Base-by-base conservation (phyloP, 164 flowering plant species). In the Kingdonia uniflora region DNA sequence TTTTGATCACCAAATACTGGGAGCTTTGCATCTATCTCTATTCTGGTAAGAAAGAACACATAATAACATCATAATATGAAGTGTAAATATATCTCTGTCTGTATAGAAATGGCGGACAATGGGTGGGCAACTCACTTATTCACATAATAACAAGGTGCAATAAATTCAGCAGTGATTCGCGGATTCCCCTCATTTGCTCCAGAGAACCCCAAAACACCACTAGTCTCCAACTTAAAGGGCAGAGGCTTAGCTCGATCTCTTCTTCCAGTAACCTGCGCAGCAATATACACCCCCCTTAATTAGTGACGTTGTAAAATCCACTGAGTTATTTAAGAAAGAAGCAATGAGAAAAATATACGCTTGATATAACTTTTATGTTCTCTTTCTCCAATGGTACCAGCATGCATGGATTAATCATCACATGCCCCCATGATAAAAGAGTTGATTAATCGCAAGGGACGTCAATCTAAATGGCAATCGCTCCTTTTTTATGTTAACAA, bases 171-270 rank as follows among this genome's bases (percentile, higher is more conserved):
- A 72, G 64, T 84, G 50, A 92, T 92, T 58, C 68, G 60, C 35
- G 98, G 98, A 68, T 84, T 87, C 48, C 82, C 96, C 20, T 74
- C 82, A 74, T 84, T 87, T 41, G 95, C 67, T 64, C 96, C 98
- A 54, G 75, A 70, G 67, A 87, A 92, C 43, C 98, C 98, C 96
- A 85, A 82, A 56, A 66, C 72, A 19, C 96, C 98, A 68, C 80
- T 77, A 4, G 72, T 60, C 35, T 87, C 94, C 71, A 92, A 23
- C 71, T 85, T 92, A 66, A 92, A 92, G 43, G 94, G 78, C 73
- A 92, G 66, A 33, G 98, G 95, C 66, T 82, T 92, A 42, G 98
- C 96, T 69, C 95, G 78, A 45, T 92, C 98, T 66, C 98, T 82
- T 71, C 98, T 79, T 42, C 98, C 98, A 14, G 96, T 92, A 42